phyloP scores from a whole-genome alignment of 1,284 basidiomycete species.

The Microbotryomycetes sp. region DNA sequence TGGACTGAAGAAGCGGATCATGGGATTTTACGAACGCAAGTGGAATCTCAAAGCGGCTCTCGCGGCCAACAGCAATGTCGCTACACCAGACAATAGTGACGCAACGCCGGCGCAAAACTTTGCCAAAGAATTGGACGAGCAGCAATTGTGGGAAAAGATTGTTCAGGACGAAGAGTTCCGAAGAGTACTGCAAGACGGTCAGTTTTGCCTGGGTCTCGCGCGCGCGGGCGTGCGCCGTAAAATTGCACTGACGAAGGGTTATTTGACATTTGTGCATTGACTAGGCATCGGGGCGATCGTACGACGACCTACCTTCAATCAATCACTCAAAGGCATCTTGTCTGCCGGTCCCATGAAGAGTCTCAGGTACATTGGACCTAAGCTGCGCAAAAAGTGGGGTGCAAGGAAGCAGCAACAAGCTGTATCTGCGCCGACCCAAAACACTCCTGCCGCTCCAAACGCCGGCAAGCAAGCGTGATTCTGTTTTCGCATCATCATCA shows the following conservation, averaged over 20 bases:
- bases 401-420: not conserved
- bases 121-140: conserved; percentile 54
- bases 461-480: too few relatives aligned
- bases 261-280: not conserved
- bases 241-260: not conserved
- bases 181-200: conserved; percentile 55
- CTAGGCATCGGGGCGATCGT: conserved; percentile 54
- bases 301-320: conserved; percentile 69
- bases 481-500: too few relatives aligned
- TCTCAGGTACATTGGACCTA: conserved; percentile 66
- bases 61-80: not conserved
- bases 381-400: conserved; percentile 64
- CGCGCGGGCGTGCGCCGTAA: not conserved
- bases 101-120: not conserved
- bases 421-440: not conserved
- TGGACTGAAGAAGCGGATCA: conserved; percentile 54
- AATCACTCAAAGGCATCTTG: conserved; percentile 76
- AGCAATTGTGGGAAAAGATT: conserved; percentile 64
- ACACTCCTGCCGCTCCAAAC: too few relatives aligned
- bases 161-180: conserved; percentile 58
- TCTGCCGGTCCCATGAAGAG: conserved; percentile 77
- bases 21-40: conserved; percentile 46
- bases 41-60: conserved; percentile 29
- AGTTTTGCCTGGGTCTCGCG: conserved; percentile 33
- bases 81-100: not conserved